Evolutionary conservation across 73 alveolate species (phyloP), one percentile per base, ranked within the genome.

Genomic region (Paramecium primaurelia): DNA sequence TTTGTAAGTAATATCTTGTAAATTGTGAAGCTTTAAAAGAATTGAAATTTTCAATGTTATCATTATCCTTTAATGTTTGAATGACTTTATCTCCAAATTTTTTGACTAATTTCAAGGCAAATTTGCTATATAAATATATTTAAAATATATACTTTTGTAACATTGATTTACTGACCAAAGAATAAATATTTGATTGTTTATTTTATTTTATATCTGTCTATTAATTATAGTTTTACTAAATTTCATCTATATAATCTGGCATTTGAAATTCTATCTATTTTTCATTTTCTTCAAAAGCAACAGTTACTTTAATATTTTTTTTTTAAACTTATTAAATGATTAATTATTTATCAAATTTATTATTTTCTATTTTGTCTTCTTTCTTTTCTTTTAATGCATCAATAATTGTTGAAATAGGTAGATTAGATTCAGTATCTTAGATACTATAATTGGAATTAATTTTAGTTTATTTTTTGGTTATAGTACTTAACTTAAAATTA

Each of bases 91-190:
- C 84, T 32, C 84, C 84, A 34, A 64, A 64, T 26, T 64, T 64
- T 9, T 64, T 20, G 51, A 64, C 84, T 64, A 64, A 64, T 64
- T 51, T 64, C 2, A 7, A 64, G 1, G 84, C 84, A 32, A 64
- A 64, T 64, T 64, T 64, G 12, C 84, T 64, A 6, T 22, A 22
- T 11, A 28, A 32, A 64, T 28, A 32, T 1, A 28, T 64, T 28
- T 3, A 26, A 28, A 11, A 64, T 64, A 7, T 54, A 16, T 64
- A 64, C 84, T 64, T 64, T 64, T 64, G 49, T 26, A 64, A 64
- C 84, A 64, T 64, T 25, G 84, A 64, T 64, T 64, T 64, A 64
- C 84, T 64, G 30, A 64, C 84, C 12, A 64, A 64, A 28, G 84
- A 64, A 64, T 64, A 64, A 12, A 64, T 64, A 64, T 64, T 64